Conservation (phyloP, 108 stramenopile species). For the Pseudonitzschia delicatissima region DNA sequence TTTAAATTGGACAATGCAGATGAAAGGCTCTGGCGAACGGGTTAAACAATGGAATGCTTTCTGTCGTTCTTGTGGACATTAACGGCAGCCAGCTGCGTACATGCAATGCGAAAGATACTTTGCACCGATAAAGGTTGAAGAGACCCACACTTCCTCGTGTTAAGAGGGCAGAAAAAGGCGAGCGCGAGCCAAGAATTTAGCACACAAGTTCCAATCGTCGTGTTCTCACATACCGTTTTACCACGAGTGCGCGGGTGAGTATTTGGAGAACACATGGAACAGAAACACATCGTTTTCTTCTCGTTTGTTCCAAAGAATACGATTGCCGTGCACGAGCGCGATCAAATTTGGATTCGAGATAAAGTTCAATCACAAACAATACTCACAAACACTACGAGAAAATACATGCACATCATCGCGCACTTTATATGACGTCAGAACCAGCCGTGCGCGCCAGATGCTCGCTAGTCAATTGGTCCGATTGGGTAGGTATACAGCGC, state of each 20-base stretch:
- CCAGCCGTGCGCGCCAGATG: too few relatives aligned
- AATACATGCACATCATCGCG: background rate
- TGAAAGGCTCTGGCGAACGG: too few relatives aligned
- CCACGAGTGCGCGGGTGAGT: background rate
- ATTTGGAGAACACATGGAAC: background rate
- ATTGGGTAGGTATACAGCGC: too few relatives aligned
- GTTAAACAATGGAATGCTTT: constrained; percentile 5
- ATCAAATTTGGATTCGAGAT: constrained; percentile 1
- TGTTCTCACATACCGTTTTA: too few relatives aligned
- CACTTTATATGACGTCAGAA: background rate
- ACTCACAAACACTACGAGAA: too few relatives aligned
- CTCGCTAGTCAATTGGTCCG: too few relatives aligned
- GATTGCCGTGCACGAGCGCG: background rate
- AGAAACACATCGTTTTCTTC: constrained; percentile 5
- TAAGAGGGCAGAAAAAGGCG: background rate
- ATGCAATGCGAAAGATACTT: constrained; percentile 6
- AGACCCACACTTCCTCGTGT: background rate
- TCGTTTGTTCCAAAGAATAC: constrained; percentile 9
- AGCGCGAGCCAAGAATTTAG: too few relatives aligned
- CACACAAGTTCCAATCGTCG: background rate
- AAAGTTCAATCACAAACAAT: background rate
- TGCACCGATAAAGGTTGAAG: constrained; percentile 6
- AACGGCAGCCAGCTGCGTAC: background rate
- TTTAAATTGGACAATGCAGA: too few relatives aligned
- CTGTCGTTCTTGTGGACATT: background rate